phyloP scores from a whole-genome alignment of 2,329 filamentous ascomycete species.

The Alternaria arbusti region DNA sequence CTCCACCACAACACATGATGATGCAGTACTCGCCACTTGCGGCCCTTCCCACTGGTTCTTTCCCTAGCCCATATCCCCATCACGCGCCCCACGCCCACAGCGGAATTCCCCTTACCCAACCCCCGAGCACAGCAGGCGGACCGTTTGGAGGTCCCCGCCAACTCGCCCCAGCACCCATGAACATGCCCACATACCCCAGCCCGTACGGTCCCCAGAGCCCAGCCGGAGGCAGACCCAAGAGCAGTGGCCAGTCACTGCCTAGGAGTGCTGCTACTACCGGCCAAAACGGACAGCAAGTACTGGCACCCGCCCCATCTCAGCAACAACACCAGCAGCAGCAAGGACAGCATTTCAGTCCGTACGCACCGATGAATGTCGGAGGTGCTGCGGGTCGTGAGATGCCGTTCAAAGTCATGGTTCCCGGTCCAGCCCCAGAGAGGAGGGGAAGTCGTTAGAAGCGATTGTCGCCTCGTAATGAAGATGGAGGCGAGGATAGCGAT shows the following conservation, averaged over 20 bases:
- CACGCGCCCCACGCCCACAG: constrained; percentile 20
- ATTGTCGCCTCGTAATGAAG: background rate
- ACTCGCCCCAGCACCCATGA: constrained; percentile 33
- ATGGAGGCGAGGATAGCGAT: background rate
- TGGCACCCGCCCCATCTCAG: constrained; percentile 40
- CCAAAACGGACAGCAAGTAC: constrained; percentile 28
- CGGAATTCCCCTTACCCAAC: constrained; percentile 12
- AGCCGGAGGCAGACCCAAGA: constrained; percentile 28
- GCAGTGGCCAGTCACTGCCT: constrained; percentile 24
- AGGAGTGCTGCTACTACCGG: constrained; percentile 9
- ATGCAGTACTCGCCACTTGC: constrained; percentile 37
- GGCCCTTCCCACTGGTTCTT: constrained; percentile 30
- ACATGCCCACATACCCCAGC: constrained; percentile 33
- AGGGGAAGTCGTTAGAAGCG: constrained; percentile 38
- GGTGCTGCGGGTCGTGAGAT: constrained; percentile 23
- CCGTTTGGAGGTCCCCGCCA: constrained; percentile 21
- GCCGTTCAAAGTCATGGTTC: constrained; percentile 42
- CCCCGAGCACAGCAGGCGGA: constrained; percentile 15
- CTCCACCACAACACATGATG: constrained; percentile 31
- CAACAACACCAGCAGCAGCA: constrained; percentile 6
- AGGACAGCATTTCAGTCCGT: constrained; percentile 31
- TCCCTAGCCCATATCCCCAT: constrained; percentile 13
- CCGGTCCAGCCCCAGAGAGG: constrained; percentile 34
- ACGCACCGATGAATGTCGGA: constrained; percentile 25
- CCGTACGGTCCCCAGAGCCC: constrained; percentile 39